Evolutionary conservation across 148 eudicot genomes (phyloP).

Genomic region (Agrostemma githago): DNA sequence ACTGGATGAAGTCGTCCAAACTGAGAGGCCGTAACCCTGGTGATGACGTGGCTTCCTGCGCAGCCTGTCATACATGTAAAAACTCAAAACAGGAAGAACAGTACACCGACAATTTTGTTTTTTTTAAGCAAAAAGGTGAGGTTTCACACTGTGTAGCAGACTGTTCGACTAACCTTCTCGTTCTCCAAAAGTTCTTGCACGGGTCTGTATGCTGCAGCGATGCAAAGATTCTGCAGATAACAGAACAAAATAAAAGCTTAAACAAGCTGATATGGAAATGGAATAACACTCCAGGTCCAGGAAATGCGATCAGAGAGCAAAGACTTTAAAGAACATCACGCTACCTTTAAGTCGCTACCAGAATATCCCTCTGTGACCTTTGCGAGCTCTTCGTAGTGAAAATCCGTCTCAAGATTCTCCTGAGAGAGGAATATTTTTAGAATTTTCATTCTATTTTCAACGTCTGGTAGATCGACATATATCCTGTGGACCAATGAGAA

Average conservation of each 20-base stretch:
- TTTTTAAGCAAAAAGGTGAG: neutral
- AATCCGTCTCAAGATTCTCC: conserved; percentile 68
- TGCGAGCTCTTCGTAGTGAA: conserved; percentile 68
- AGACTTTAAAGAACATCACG: neutral
- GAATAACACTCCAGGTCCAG: neutral
- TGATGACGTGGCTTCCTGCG: conserved; percentile 32
- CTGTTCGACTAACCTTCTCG: conserved; percentile 54
- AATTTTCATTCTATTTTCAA: conserved; percentile 73
- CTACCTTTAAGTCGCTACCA: conserved; percentile 95
- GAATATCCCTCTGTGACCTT: conserved; percentile 89
- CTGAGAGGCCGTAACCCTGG: conserved; percentile 61
- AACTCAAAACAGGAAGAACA: neutral
- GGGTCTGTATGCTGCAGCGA: conserved; percentile 96
- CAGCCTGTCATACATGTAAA: conserved; percentile 40
- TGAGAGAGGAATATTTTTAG: conserved; percentile 77
- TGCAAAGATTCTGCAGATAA: conserved; percentile 80
- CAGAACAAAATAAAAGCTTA: conserved; percentile 2
- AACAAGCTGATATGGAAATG: neutral
- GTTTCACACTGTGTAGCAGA: neutral
- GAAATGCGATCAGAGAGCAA: neutral
- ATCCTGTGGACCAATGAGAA: conserved; percentile 50
- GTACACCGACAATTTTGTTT: neutral
- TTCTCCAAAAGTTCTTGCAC: conserved; percentile 89
- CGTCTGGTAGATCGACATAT: conserved; percentile 93
- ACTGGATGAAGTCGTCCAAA: conserved; percentile 78